Conservation (phyloP, 805 yeast species). For the Metschnikowia baotianmanensis region DNA sequence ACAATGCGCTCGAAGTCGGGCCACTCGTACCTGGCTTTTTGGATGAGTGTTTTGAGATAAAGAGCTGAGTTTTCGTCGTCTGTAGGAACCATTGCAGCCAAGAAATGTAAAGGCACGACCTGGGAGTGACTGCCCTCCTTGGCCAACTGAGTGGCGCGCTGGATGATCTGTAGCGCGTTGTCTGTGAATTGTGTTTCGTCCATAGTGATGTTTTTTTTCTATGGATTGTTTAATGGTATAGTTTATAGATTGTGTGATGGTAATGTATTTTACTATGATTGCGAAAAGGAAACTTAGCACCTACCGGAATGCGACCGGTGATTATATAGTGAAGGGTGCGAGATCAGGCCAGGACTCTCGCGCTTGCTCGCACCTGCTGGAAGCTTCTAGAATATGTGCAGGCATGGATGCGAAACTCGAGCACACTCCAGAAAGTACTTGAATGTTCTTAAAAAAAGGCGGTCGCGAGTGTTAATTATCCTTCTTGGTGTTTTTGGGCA, state of each 20-base stretch:
- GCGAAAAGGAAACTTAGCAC: not conserved
- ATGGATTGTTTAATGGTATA: not conserved
- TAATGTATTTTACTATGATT: not conserved
- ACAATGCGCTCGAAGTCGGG: constrained; percentile 72
- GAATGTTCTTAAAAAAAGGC: no score
- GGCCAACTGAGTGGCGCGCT: constrained; percentile 78
- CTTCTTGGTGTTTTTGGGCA: no score
- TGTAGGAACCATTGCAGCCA: constrained; percentile 84
- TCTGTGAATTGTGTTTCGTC: constrained; percentile 85
- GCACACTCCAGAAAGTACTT: constrained; percentile 1
- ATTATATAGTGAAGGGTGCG: not conserved
- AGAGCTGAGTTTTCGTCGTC: constrained; percentile 45
- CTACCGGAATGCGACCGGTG: not conserved
- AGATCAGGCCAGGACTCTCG: not conserved
- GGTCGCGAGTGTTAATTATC: no score
- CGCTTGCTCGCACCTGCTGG: constrained; percentile 13
- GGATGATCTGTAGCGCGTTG: constrained; percentile 80
- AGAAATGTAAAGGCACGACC: constrained; percentile 80
- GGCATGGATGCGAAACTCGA: not conserved
- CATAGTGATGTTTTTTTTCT: constrained; percentile 25
- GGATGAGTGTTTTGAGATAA: constrained; percentile 78
- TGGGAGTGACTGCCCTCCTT: constrained; percentile 81
- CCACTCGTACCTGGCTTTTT: constrained; percentile 88
- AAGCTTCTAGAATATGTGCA: constrained; percentile 18
- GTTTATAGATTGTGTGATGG: not conserved